phyloP scores from a whole-genome alignment of 768 basidiomycete genomes.

The Naganishia antarctica region DNA sequence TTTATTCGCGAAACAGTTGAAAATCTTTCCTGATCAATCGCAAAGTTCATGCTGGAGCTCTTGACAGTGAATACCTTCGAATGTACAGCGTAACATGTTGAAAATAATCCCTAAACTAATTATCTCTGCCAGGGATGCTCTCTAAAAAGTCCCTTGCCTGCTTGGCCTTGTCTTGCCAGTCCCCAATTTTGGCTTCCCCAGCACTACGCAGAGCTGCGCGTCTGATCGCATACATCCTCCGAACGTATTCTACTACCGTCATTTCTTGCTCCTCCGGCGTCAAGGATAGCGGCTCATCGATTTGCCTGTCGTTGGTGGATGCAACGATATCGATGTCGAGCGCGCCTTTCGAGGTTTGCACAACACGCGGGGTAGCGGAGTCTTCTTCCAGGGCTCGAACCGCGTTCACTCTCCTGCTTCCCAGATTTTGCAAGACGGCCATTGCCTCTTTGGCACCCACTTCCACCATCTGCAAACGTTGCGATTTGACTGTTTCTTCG shows the following conservation, averaged over 20 bases:
- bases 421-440: conserved; percentile 24
- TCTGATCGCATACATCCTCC: conserved; percentile 10
- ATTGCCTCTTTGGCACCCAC: conserved; percentile 25
- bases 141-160: conserved; percentile 21
- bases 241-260: conserved; percentile 27
- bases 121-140: conserved; percentile 8
- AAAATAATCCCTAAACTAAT: not conserved
- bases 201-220: conserved; percentile 7
- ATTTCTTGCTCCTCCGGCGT: conserved; percentile 21
- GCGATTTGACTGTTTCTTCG: conserved; percentile 7
- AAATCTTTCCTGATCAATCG: no score
- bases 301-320: no score
- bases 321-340: no score
- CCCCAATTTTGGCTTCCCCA: conserved; percentile 25
- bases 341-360: not conserved
- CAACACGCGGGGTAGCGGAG: conserved; percentile 1
- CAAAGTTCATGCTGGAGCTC: not conserved
- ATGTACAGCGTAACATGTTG: not conserved
- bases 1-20: no score
- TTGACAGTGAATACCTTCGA: not conserved
- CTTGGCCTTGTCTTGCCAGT: conserved; percentile 20
- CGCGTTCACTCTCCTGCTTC: conserved; percentile 10
- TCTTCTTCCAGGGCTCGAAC: not conserved
- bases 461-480: conserved; percentile 24
- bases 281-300: conserved; percentile 12